Evolutionary conservation across 1,284 basidiomycete species (phyloP).

Genomic region (Leccinum glutinopallens): DNA sequence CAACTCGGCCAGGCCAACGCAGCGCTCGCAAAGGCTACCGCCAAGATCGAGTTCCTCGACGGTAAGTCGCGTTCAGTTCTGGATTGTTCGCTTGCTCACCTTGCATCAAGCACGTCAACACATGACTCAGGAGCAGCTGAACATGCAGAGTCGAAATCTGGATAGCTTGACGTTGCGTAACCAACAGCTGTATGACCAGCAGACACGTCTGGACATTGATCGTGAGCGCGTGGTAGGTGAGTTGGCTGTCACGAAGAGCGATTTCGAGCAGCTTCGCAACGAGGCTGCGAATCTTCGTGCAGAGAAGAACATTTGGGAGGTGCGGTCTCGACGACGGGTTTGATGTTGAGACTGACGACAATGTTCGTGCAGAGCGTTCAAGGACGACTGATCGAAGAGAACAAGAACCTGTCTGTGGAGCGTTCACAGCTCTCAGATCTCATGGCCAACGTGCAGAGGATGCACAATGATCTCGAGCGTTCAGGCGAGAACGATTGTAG

Average conservation of each 20-base stretch:
- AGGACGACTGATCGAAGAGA: constrained; percentile 81
- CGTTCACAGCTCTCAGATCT: constrained; percentile 45
- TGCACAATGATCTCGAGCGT: too few relatives aligned
- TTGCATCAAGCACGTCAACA: constrained; percentile 58
- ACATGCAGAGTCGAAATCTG: constrained; percentile 58
- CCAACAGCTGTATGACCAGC: constrained; percentile 67
- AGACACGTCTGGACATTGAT: constrained; percentile 69
- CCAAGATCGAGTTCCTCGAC: constrained; percentile 71
- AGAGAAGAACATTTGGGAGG: constrained; percentile 93
- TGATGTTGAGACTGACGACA: constrained; percentile 11
- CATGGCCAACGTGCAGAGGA: too few relatives aligned
- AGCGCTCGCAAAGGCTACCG: constrained; percentile 78
- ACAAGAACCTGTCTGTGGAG: constrained; percentile 77
- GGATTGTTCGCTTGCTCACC: constrained; percentile 7
- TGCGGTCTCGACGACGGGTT: constrained; percentile 39
- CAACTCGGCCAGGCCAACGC: constrained; percentile 69
- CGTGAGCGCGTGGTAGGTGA: constrained; percentile 67
- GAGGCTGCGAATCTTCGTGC: constrained; percentile 86
- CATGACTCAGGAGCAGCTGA: constrained; percentile 64
- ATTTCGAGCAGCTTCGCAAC: constrained; percentile 75
- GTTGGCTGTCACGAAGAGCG: constrained; percentile 54
- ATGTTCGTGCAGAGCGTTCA: constrained; percentile 63
- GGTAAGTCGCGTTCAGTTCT: constrained; percentile 47
- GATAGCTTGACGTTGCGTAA: constrained; percentile 65
- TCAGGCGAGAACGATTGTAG: constrained; percentile 73